Evolutionary conservation across 805 yeast genomes (phyloP).

Genomic region (Yamadazyma sp.): DNA sequence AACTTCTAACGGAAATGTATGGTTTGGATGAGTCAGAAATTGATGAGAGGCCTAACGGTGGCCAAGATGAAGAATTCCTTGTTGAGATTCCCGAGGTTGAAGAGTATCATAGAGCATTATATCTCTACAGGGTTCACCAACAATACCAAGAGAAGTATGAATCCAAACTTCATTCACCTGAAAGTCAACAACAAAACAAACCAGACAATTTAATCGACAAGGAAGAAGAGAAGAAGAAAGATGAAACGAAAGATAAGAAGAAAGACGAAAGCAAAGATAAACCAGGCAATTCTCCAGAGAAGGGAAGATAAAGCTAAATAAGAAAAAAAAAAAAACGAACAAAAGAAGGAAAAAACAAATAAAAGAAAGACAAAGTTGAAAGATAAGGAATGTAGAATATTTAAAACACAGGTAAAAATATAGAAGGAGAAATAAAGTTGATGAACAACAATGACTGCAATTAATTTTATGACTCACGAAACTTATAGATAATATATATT

Average conservation of each 20-base stretch:
- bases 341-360: too few species aligned
- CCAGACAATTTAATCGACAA: neutral
- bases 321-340: too few species aligned
- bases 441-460: too few species aligned
- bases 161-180: neutral
- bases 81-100: conserved; percentile 10
- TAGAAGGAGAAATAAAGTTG: too few species aligned
- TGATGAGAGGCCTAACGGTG: conserved; percentile 10
- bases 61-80: conserved; percentile 10
- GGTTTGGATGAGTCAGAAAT: conserved; percentile 4
- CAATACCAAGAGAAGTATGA: conserved; percentile 1
- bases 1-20: conserved; percentile 8
- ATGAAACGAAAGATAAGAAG: neutral
- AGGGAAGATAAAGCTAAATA: too few species aligned
- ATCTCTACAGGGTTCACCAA: conserved; percentile 5
- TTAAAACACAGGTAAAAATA: too few species aligned
- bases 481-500: too few species aligned
- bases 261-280: neutral
- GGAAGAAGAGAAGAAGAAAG: neutral
- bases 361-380: too few species aligned
- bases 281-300: too few species aligned
- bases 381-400: too few species aligned
- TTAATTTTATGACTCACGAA: too few species aligned
- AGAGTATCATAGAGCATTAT: conserved; percentile 10
- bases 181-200: neutral